These are phyloP conservation scores for Globisporangium paroecandrum DNA, from an alignment of 352 stramenopile species.

Conservation along the genomic window DNA sequence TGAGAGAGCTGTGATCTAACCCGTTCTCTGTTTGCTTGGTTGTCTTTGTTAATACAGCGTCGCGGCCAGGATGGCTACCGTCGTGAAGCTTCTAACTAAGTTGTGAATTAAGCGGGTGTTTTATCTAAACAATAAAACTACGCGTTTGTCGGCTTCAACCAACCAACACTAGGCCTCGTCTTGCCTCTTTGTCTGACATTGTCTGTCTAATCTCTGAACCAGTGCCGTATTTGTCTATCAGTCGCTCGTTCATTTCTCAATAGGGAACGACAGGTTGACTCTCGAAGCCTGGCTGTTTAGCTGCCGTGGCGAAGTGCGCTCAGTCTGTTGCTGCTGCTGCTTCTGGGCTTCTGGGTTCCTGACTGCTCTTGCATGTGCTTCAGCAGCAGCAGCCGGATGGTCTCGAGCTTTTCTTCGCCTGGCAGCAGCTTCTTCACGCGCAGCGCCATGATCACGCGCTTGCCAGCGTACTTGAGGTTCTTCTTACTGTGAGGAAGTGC, in stretches of 20 bases:
- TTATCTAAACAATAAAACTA: slow-evolving; percentile 75
- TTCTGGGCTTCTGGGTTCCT: too few relatives aligned
- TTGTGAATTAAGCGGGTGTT: slow-evolving; percentile 29
- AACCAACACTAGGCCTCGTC: not conserved
- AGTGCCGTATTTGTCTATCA: not conserved
- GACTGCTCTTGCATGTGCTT: slow-evolving; percentile 21
- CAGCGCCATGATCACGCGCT: slow-evolving; percentile 66
- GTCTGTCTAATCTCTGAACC: not conserved
- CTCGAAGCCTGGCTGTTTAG: not conserved
- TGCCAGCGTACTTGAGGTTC: slow-evolving; percentile 51
- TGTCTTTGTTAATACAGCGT: slow-evolving; percentile 29
- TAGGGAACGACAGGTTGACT: slow-evolving; percentile 2
- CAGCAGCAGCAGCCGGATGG: slow-evolving; percentile 47
- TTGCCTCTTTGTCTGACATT: not conserved
- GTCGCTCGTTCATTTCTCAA: not conserved
- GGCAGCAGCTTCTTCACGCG: slow-evolving; percentile 50
- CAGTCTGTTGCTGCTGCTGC: not conserved
- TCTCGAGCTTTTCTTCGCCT: slow-evolving; percentile 43
- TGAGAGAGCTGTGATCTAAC: slow-evolving; percentile 6
- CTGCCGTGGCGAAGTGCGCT: not conserved
- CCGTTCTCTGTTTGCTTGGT: not conserved
- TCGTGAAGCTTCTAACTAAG: slow-evolving; percentile 85
- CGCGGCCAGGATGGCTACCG: slow-evolving; percentile 85
- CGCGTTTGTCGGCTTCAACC: slow-evolving; percentile 59
- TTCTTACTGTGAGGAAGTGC: slow-evolving; percentile 13